phyloP scores from a whole-genome alignment of 176 grass and related monocot genomes.

The Aegilops longissima region DNA sequence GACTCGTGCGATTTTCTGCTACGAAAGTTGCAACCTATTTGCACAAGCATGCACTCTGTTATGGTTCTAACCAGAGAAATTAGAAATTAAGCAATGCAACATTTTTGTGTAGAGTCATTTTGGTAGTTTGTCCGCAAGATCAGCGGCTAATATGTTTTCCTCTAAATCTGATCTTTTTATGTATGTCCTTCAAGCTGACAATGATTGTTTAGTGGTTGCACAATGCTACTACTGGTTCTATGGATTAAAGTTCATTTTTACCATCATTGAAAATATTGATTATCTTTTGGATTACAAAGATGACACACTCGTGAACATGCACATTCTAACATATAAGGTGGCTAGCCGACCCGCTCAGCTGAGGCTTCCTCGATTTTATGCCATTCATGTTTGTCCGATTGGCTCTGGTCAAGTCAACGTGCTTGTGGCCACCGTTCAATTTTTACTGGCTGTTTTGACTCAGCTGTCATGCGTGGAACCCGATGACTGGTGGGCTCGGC shows the following conservation, averaged over 20 bases:
- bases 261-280: not conserved
- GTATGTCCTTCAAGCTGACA: not conserved
- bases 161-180: not conserved
- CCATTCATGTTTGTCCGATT: too few species aligned
- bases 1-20: not conserved
- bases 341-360: too few species aligned
- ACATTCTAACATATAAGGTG: too few species aligned
- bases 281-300: not conserved
- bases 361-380: too few species aligned
- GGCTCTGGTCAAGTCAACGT: too few species aligned
- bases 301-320: not conserved
- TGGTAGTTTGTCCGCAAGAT: not conserved
- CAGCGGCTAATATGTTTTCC: not conserved
- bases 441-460: too few species aligned
- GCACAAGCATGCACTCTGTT: not conserved
- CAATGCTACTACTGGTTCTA: not conserved
- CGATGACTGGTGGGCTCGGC: too few species aligned
- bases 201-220: not conserved
- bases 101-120: not conserved
- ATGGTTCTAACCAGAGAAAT: not conserved
- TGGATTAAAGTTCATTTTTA: not conserved
- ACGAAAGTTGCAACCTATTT: not conserved
- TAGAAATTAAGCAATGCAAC: not conserved
- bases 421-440: too few species aligned
- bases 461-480: too few species aligned